A percentile compares a stretch with the other conserved stretches of the same genome.
Evolutionary conservation across 2,329 filamentous ascomycete species (phyloP).

Genomic region (Chrysosporium queenslandicum): DNA sequence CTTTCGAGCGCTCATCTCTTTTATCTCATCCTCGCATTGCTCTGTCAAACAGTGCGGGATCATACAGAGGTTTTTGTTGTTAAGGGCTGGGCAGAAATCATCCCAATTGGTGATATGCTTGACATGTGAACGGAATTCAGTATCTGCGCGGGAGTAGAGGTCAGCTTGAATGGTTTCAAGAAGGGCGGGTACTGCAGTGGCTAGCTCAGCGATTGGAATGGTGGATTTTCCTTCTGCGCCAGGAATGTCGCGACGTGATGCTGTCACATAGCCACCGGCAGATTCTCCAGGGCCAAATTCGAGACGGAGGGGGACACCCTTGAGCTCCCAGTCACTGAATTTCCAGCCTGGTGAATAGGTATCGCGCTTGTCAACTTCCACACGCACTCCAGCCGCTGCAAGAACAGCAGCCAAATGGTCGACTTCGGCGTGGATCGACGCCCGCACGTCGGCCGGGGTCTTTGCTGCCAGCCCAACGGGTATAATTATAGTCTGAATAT

Average conservation of each 20-base stretch:
- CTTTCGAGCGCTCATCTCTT: conserved; percentile 76
- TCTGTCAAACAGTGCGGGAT: conserved; percentile 80
- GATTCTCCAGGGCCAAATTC: conserved; percentile 95
- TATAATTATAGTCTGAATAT: conserved; percentile 75
- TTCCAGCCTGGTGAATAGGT: conserved; percentile 93
- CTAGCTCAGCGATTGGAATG: conserved; percentile 64
- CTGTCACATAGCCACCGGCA: conserved; percentile 72
- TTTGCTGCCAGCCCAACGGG: conserved; percentile 89
- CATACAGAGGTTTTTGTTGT: conserved; percentile 82
- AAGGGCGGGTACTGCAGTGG: conserved; percentile 62
- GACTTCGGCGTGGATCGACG: conserved; percentile 65
- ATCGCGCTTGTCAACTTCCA: conserved; percentile 74
- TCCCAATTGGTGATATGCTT: conserved; percentile 77
- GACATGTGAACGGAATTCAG: conserved; percentile 68
- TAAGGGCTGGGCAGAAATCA: conserved; percentile 79
- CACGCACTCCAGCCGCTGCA: conserved; percentile 62
- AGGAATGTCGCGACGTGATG: conserved; percentile 70
- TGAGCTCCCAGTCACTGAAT: conserved; percentile 98
- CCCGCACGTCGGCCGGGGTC: conserved; percentile 67
- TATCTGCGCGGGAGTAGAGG: conserved; percentile 66
- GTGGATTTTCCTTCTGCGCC: conserved; percentile 61
- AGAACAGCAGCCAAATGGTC: conserved; percentile 60
- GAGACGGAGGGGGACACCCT: conserved; percentile 84
- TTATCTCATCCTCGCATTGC: conserved; percentile 88
- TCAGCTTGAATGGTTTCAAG: conserved; percentile 85